phyloP scores from a whole-genome alignment of 257 asterid genomes.

The Handroanthus guayacan region DNA sequence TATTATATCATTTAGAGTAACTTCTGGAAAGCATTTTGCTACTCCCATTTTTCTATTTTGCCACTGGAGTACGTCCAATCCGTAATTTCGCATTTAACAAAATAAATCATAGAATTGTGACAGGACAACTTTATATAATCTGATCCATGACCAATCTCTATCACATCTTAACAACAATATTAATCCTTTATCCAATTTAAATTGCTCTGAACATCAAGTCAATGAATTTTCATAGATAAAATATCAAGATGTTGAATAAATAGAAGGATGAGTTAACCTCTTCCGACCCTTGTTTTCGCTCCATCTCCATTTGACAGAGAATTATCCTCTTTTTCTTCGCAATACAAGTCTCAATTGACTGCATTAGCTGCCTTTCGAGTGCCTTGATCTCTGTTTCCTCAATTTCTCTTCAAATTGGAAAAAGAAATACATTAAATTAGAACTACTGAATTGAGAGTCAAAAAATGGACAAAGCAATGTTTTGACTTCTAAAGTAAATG shows the following conservation, averaged over 20 bases:
- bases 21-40: not conserved
- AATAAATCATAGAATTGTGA: not conserved
- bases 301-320: slow-evolving; percentile 86
- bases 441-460: slow-evolving; percentile 22
- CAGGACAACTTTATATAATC: not conserved
- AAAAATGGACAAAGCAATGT: slow-evolving; percentile 5
- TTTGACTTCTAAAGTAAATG: slow-evolving; percentile 29
- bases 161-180: slow-evolving; percentile 8
- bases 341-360: slow-evolving; percentile 93
- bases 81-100: slow-evolving; percentile 10
- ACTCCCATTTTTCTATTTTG: not conserved
- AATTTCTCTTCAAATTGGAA: slow-evolving; percentile 70
- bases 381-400: slow-evolving; percentile 93
- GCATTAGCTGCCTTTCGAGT: slow-evolving; percentile 95
- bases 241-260: slow-evolving; percentile 7
- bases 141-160: slow-evolving; percentile 13
- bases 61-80: not conserved
- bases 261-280: slow-evolving; percentile 63
- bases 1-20: not conserved
- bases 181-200: slow-evolving; percentile 8
- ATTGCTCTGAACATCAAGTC: not conserved
- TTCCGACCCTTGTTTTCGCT: slow-evolving; percentile 86
- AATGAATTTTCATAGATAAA: slow-evolving; percentile 25
- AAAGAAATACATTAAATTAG: slow-evolving; percentile 22
- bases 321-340: slow-evolving; percentile 94